These are phyloP conservation scores for Chrysochromulina tobinii DNA, from an alignment of 78 protist genomes.

Conservation along the genomic window DNA sequence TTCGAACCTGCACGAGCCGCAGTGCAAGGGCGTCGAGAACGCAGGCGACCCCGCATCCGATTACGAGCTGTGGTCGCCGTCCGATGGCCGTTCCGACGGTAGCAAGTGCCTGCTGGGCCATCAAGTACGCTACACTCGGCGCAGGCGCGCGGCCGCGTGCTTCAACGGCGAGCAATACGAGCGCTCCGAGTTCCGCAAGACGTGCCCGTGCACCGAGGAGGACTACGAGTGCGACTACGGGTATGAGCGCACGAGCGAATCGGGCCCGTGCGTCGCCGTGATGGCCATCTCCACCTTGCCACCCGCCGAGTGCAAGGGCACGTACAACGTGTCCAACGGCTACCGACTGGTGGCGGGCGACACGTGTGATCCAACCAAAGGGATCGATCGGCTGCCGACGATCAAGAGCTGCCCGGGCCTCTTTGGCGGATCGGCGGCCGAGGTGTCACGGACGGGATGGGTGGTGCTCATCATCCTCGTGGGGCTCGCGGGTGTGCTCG, in stretches of 20 bases:
- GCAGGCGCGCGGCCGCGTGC: constrained; percentile 17
- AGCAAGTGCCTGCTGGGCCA: constrained; percentile 28
- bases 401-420: too few species aligned
- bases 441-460: too few species aligned
- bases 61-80: constrained; percentile 29
- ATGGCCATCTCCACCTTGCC: not conserved
- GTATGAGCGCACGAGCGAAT: not conserved
- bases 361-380: not conserved
- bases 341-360: constrained; percentile 29
- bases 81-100: not conserved
- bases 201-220: constrained; percentile 27
- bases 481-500: too few species aligned
- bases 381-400: too few species aligned
- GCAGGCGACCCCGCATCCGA: constrained; percentile 1
- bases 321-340: constrained; percentile 6
- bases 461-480: too few species aligned
- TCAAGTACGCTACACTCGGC: not conserved
- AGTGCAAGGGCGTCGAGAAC: constrained; percentile 33
- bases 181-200: constrained; percentile 5
- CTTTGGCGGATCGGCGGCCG: too few species aligned
- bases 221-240: constrained; percentile 41
- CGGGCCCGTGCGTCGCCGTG: constrained; percentile 23
- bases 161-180: constrained; percentile 4
- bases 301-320: not conserved
- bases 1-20: not conserved